Evolutionary conservation across 371 early-diverging fungal genomes (phyloP), one percentile per base, ranked within the genome.

Genomic region (Mortierella sp.): DNA sequence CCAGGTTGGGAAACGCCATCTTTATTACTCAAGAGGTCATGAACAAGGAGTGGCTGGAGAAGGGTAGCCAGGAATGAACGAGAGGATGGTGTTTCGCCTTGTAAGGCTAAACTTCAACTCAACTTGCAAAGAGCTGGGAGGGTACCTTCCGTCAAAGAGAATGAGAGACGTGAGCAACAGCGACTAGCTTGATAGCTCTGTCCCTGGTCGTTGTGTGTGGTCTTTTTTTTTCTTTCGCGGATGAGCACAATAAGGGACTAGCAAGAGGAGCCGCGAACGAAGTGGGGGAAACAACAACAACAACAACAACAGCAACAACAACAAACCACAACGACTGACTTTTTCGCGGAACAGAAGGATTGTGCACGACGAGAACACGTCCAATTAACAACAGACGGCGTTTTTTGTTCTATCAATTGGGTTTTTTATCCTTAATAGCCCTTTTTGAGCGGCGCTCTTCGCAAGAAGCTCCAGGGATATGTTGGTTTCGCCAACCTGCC

Each of bases 401-500:
- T 21, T 70, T 24, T 38, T 38, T 55, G 29, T 70, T 7, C 24
- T 48, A 14, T 4, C 24, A 16, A 49, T 56, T 48, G 51, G 51
- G n/a, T 38, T 56, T 24, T 38, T 32, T 10, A 38, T 27, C 44
- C n/a, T n/a, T 44, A 27, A 29, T 71, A 81, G 81, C 32, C 85
- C 41, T 38, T 35, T 35, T 35, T 77, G 58, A 72, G 72, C 68
- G 89, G 89, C 68, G 89, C 92, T 27, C 88, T 93, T n/a, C 91
- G 92, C 79, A 95, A 95, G 90, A 93, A 97, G 90, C 93, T 98
- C 75, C 93, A 95, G 78, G 98, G 97, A n/a, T 97, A 97, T 88
- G 99, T 99, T 75, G 99, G 99, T 72, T 98, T 99, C 89, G 95
- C 97, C 87, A 97, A 97, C 89, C 93, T 99, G 76, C 99, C 99